Evolutionary conservation across 768 basidiomycete genomes (phyloP).

Genomic region (Leccinum fibrillosum): DNA sequence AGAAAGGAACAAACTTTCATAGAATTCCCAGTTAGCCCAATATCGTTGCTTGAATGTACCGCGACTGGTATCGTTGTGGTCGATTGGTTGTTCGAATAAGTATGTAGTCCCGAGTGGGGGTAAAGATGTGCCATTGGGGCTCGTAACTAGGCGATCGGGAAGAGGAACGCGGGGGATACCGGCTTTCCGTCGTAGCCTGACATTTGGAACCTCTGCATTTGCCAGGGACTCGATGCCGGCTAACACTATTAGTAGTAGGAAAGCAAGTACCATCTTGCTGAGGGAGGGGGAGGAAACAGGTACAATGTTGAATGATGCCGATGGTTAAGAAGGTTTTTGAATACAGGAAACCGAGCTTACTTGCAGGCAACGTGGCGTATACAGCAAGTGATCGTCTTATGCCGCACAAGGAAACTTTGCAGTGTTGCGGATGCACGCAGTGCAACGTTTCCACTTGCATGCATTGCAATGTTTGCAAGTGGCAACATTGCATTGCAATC

Average conservation of each 20-base stretch:
- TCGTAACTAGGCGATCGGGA: slow-evolving; percentile 7
- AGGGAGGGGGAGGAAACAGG: neutral
- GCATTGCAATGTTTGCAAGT: too few species aligned
- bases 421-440: too few species aligned
- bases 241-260: slow-evolving; percentile 7
- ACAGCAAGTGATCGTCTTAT: too few species aligned
- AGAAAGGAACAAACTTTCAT: slow-evolving; percentile 40
- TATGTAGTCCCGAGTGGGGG: slow-evolving; percentile 29
- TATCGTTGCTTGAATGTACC: slow-evolving; percentile 79
- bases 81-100: slow-evolving; percentile 33
- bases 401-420: too few species aligned
- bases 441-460: too few species aligned
- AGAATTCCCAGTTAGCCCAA: slow-evolving; percentile 69
- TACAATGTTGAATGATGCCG: too few species aligned
- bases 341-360: too few species aligned
- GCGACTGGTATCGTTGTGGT: slow-evolving; percentile 51
- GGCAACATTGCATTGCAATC: too few species aligned
- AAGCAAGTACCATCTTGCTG: slow-evolving; percentile 11
- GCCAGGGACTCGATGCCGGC: slow-evolving; percentile 10
- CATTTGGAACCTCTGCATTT: slow-evolving; percentile 18
- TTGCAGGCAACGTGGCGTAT: too few species aligned
- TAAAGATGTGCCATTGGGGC: slow-evolving; percentile 23
- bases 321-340: too few species aligned
- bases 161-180: slow-evolving; percentile 13
- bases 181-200: slow-evolving; percentile 22